Percentiles rank a stretch among this genome's conserved stretches.
Evolutionary conservation across 2,329 filamentous ascomycete genomes (phyloP).

Genomic region (Exophiala phaeomuriformis): DNA sequence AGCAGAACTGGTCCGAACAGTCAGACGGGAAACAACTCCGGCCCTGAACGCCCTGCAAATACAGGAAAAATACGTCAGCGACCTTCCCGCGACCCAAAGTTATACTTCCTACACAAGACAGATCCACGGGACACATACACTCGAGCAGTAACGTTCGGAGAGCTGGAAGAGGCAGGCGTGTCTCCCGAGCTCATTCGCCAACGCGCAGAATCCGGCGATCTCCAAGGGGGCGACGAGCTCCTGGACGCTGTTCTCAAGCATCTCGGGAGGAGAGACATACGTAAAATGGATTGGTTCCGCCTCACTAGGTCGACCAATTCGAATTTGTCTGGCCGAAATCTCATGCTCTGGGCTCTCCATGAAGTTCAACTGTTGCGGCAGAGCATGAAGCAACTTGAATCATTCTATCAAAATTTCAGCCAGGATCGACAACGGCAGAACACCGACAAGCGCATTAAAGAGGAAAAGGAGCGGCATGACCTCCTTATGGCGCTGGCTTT

Average conservation of each 20-base stretch:
- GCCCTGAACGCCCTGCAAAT: neutral
- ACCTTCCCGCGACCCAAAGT: neutral
- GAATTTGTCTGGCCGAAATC: constrained; percentile 20
- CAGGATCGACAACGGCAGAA: constrained; percentile 17
- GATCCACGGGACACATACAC: neutral
- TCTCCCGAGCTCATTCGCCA: constrained; percentile 14
- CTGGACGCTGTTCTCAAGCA: constrained; percentile 6
- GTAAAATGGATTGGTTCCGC: constrained; percentile 14
- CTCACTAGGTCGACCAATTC: neutral
- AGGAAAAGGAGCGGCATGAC: constrained; percentile 13
- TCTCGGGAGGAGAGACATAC: constrained; percentile 6
- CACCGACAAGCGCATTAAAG: constrained; percentile 20
- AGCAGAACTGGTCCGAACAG: neutral
- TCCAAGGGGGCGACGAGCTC: constrained; percentile 9
- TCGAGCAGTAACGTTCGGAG: constrained; percentile 20
- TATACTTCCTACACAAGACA: too few species aligned
- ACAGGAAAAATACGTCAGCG: constrained; percentile 1
- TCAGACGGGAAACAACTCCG: neutral
- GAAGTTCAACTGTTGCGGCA: constrained; percentile 13
- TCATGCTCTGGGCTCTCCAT: constrained; percentile 21
- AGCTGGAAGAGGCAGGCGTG: constrained; percentile 20
- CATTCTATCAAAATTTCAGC: constrained; percentile 9
- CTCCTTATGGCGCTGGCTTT: constrained; percentile 22
- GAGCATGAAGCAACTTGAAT: constrained; percentile 9
- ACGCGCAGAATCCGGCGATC: constrained; percentile 8